Base-by-base conservation (phyloP, 2,329 filamentous ascomycete genomes). In the Colletotrichum sp. region DNA sequence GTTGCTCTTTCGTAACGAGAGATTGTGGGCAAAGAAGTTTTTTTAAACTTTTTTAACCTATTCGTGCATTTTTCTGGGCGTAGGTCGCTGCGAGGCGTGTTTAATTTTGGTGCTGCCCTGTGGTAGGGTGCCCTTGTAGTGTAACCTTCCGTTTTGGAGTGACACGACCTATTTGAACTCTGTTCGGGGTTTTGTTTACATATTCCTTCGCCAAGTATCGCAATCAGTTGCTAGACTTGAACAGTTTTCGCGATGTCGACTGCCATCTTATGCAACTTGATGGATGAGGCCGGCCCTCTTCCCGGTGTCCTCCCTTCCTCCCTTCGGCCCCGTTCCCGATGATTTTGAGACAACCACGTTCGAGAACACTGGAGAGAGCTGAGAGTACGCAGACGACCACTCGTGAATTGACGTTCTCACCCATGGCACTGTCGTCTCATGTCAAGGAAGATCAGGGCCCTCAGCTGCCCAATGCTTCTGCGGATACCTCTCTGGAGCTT, bases 361-460 rank as follows among this genome's bases (percentile, higher is more conserved):
- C 70, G 64, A 73, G 70, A 68, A 65, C 16, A 48, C 63, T 65
- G 73, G 70, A 63, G 39, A 68, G 30, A 63, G 22, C 22, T 22
- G 44, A 48, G 44, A 22, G 44, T 2, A 22, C 44, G 44, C 44
- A 48, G 44, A 48, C 44, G 44, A 48, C 44, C 55, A 16, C 57
- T 59, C 28, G 32, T 60, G 27, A 30, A 30, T 57, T 39, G 27
- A 36, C 19, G 28, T 32, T 27, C 22, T 22, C 34, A 48, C 22
- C 67, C 61, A 39, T 39, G 61, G 16, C 36, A 44, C 32, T 22
- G 59, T 75, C 73, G 70, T 73, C 73, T 75, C 59, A 75, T 75
- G 64, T 75, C 73, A 52, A 60, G 65, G 59, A 13, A 27, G 63
- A 75, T 59, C 55, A 28, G 57, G 73, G 44, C 70, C 64, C 44